Base-by-base conservation (phyloP, 768 basidiomycete genomes). In the Dioszegia aurantiaca region DNA sequence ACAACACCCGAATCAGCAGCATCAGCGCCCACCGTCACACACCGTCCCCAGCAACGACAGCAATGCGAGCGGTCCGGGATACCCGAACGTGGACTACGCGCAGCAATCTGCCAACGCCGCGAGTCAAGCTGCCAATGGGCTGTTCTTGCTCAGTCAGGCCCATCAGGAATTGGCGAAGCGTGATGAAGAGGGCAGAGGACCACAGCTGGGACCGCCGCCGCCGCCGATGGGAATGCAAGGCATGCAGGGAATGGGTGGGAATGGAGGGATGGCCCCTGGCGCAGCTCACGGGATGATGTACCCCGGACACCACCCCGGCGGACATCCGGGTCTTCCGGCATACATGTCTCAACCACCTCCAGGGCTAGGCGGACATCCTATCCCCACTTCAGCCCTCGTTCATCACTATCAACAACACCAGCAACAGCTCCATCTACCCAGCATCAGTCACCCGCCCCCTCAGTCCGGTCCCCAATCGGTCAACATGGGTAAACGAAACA, bases 141-240 rank as follows among this genome's bases (percentile, higher is more conserved):
- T 97, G 44, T 97, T 93, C 79, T 81, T 97, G 46, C 85, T 97
- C 53, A 87, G 86, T 0, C 92, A 97, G 78, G 93, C 92, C 26
- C 92, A 95, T 73, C 92, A 95, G 75, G 92, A 94, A 80, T 84
- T 95, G 59, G 89, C 89, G 36, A 94, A 93, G 79, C 85, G 90
- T n/a, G 91, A 94, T 77, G 88, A 90, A 74, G 84, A 47, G 46
- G 62, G 79, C 44, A 56, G 78, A 57, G 78, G 74, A 55, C 44
- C 54, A 14, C 26, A 40, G 14, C 27, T 45, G 12, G 23, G 43
- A 11, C 33, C 46, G 10, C 12, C 23, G 23, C 51, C 31, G n/a
- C 21, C 16, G 28, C 37, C 37, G 23, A 53, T 53, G 44, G 54
- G 54, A 24, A 14, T 33, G 33, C n/a, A n/a, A n/a, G 33, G 33